A percentile compares a stretch with the other conserved stretches of the same genome.
Evolutionary conservation across 176 grass and related monocot species (phyloP).

Genomic region (Lolium multiflorum): DNA sequence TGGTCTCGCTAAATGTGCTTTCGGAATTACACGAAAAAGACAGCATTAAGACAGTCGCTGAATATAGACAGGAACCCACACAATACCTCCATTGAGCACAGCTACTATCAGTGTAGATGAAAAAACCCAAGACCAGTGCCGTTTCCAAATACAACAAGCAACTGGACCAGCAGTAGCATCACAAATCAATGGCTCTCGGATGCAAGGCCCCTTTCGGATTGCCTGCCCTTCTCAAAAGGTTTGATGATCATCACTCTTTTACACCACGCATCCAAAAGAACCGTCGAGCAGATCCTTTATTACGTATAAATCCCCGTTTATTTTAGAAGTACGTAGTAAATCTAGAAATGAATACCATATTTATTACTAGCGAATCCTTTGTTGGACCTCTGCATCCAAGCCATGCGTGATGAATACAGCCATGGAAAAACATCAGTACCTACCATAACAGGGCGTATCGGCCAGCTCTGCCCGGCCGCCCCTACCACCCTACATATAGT

Average conservation of each 20-base stretch:
- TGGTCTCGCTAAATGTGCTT: not conserved
- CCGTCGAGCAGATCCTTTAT: not conserved
- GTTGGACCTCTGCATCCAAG: not conserved
- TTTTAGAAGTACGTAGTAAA: not conserved
- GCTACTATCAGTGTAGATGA: not conserved
- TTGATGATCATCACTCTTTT: not conserved
- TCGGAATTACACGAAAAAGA: not conserved
- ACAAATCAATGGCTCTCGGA: not conserved
- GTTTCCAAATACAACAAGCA: not conserved
- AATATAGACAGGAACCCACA: not conserved
- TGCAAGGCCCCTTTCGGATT: not conserved
- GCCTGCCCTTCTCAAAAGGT: constrained; percentile 29
- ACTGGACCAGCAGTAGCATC: not conserved
- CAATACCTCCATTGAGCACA: not conserved
- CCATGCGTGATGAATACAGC: not conserved
- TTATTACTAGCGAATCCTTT: not conserved
- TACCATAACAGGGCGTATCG: constrained; percentile 31
- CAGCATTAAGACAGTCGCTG: not conserved
- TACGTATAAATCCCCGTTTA: not conserved
- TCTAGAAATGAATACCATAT: not conserved
- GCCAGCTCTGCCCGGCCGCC: not conserved
- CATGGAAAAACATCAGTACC: not conserved
- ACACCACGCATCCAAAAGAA: not conserved
- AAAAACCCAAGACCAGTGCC: not conserved
- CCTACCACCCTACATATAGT: constrained; percentile 35